Evolutionary conservation across 768 basidiomycete genomes (phyloP).

Genomic region (Auriculariales sp.): DNA sequence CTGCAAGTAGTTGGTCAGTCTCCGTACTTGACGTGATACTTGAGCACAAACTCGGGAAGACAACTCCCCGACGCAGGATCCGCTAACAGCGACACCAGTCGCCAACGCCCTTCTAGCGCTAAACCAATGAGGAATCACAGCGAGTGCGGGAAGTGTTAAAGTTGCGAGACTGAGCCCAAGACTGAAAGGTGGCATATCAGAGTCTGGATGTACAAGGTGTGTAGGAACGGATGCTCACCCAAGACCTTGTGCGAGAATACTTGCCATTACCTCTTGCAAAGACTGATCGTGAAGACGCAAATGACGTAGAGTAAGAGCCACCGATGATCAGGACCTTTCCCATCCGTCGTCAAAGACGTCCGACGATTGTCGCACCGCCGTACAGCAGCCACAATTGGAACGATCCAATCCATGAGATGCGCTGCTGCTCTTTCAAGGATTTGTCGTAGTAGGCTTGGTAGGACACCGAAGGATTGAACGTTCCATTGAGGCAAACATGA

Average conservation of each 20-base stretch:
- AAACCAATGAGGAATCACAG: not conserved
- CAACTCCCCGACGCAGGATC: not conserved
- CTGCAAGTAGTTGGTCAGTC: too few relatives aligned
- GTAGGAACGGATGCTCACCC: too few relatives aligned
- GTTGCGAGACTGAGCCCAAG: not conserved
- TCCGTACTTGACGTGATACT: too few relatives aligned
- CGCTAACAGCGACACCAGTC: not conserved
- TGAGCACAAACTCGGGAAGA: too few relatives aligned
- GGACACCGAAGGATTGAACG: not conserved
- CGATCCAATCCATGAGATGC: constrained; percentile 9
- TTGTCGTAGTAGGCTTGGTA: not conserved
- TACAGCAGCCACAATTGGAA: constrained; percentile 7
- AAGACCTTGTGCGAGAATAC: not conserved
- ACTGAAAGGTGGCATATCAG: too few relatives aligned
- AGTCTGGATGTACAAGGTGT: too few relatives aligned
- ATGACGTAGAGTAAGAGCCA: constrained; percentile 4
- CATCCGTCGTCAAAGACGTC: constrained; percentile 8
- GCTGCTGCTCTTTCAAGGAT: not conserved
- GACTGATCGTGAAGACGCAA: not conserved
- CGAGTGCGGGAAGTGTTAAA: not conserved
- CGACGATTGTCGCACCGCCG: not conserved
- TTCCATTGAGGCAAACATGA: not conserved
- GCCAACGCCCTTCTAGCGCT: not conserved
- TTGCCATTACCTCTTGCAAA: not conserved
- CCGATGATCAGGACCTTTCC: not conserved